A percentile compares a stretch with the other conserved stretches of the same genome.
Evolutionary conservation across 2,329 filamentous ascomycete species (phyloP).

Genomic region (Dactylonectria macrodidyma): DNA sequence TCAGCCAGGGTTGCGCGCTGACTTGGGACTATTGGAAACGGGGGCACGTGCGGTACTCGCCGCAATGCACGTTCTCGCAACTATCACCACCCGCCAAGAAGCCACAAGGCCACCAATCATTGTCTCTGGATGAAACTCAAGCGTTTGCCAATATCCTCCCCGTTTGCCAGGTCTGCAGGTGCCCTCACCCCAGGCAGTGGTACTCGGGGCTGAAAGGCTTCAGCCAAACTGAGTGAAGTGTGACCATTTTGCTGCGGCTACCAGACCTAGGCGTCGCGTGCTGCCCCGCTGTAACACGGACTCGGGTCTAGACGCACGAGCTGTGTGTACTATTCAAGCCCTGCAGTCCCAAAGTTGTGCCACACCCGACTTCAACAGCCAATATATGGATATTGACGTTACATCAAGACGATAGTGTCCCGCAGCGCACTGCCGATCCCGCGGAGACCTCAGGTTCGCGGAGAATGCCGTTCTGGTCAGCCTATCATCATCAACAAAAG

Average conservation of each 20-base stretch:
- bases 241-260: constrained; percentile 25
- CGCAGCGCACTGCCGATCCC: constrained; percentile 22
- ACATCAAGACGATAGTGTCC: constrained; percentile 1
- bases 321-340: constrained; percentile 18
- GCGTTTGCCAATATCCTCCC: neutral
- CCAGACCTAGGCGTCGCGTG: constrained; percentile 28
- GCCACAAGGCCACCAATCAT: constrained; percentile 11
- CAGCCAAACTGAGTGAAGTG: neutral
- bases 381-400: constrained; percentile 20
- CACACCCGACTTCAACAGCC: constrained; percentile 31
- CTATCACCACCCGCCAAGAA: constrained; percentile 6
- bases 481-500: constrained; percentile 28
- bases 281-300: constrained; percentile 6
- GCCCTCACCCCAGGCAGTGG: neutral
- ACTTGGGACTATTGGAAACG: neutral
- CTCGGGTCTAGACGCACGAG: constrained; percentile 17
- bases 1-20: neutral
- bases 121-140: constrained; percentile 16
- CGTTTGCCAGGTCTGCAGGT: neutral
- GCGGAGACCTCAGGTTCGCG: neutral
- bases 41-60: constrained; percentile 7
- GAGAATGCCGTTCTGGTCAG: constrained; percentile 6
- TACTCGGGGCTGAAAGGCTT: neutral
- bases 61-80: constrained; percentile 14
- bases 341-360: constrained; percentile 25